Percentiles rank a stretch among this genome's conserved stretches.
These are phyloP conservation scores for Aspergillus transmontanensis DNA, from an alignment of 2,329 filamentous ascomycete species.

Conservation along the genomic window DNA sequence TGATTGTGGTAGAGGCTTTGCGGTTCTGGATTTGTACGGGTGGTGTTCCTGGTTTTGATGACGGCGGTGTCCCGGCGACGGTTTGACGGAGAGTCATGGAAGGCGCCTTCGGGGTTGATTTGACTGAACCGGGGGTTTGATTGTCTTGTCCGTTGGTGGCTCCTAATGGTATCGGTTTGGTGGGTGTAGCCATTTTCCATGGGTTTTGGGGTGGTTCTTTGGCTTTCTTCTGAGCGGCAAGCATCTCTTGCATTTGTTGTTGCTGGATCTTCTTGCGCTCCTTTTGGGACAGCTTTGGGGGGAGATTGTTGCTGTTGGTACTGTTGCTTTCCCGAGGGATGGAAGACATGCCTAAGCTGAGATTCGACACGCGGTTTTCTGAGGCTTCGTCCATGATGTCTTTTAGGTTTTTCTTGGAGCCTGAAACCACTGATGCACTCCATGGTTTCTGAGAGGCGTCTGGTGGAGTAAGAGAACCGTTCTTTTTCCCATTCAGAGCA, in stretches of 20 bases:
- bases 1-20: conserved; percentile 24
- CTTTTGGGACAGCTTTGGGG: conserved; percentile 79
- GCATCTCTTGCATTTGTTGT: conserved; percentile 56
- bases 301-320: conserved; percentile 34
- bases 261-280: conserved; percentile 85
- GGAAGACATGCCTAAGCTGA: conserved; percentile 55
- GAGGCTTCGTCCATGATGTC: conserved; percentile 72
- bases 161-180: conserved; percentile 37
- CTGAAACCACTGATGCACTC: conserved; percentile 56
- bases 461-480: conserved; percentile 27
- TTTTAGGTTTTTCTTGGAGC: conserved; percentile 70
- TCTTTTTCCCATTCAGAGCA: conserved; percentile 24
- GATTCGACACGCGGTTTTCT: conserved; percentile 51
- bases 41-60: conserved; percentile 33
- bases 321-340: conserved; percentile 45
- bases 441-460: conserved; percentile 51
- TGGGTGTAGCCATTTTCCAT: conserved; percentile 61
- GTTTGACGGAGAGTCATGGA: conserved; percentile 66
- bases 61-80: conserved; percentile 50
- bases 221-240: conserved; percentile 35
- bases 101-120: conserved; percentile 39
- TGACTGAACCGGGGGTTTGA: conserved; percentile 20
- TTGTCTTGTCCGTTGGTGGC: conserved; percentile 31
- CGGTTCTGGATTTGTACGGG: conserved; percentile 49
- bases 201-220: conserved; percentile 50